A percentile compares a stretch with the other conserved stretches of the same genome.
Conservation (phyloP, 2,329 filamentous ascomycete genomes). For the Botryotinia globosa region DNA sequence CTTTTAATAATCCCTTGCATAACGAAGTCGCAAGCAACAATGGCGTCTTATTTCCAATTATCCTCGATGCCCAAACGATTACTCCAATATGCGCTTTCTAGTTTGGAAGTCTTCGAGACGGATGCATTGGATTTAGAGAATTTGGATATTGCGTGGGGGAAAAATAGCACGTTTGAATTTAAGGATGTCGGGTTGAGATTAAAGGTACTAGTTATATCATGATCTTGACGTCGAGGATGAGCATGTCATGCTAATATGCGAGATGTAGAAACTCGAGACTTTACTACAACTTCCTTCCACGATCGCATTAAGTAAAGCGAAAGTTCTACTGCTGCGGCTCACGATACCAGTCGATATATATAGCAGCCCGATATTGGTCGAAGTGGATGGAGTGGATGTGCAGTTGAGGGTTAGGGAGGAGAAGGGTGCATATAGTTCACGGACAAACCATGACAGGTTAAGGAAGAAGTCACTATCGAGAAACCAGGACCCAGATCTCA, state of each 20-base stretch:
- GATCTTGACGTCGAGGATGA: not conserved
- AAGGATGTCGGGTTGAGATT: constrained; percentile 80
- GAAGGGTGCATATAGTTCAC: constrained; percentile 29
- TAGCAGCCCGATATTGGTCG: constrained; percentile 75
- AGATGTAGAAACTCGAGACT: constrained; percentile 70
- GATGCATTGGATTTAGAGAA: constrained; percentile 83
- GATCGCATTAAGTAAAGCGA: constrained; percentile 70
- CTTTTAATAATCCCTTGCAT: not conserved
- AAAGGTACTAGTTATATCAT: constrained; percentile 53
- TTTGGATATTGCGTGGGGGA: constrained; percentile 78
- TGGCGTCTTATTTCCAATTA: constrained; percentile 39
- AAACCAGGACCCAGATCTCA: constrained; percentile 24
- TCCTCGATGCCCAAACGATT: constrained; percentile 84
- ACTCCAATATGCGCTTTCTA: constrained; percentile 79
- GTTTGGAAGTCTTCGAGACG: constrained; percentile 82
- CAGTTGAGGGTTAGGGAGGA: constrained; percentile 53
- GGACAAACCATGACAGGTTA: constrained; percentile 38
- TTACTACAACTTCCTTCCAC: constrained; percentile 71
- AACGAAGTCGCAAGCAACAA: constrained; percentile 25
- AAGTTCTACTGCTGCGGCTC: constrained; percentile 71
- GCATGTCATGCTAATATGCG: constrained; percentile 27
- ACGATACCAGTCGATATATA: constrained; percentile 88
- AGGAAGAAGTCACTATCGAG: constrained; percentile 33
- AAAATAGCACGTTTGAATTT: constrained; percentile 79
- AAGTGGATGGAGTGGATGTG: constrained; percentile 78